A percentile compares a stretch with the other conserved stretches of the same genome.
phyloP scores from a whole-genome alignment of 2,329 filamentous ascomycete genomes.

The Colletotrichum sp. region DNA sequence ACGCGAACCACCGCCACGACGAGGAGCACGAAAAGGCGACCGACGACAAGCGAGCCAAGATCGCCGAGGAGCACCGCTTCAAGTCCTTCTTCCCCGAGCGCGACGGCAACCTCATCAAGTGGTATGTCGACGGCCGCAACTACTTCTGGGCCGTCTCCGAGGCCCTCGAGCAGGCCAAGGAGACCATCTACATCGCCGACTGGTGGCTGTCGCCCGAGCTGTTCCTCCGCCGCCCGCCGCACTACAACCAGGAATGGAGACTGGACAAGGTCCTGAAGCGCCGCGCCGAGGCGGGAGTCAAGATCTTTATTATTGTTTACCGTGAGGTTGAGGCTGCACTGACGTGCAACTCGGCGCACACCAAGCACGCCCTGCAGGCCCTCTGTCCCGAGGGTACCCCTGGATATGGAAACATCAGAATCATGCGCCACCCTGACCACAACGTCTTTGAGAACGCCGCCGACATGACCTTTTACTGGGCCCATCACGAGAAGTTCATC shows the following conservation, averaged over 20 bases:
- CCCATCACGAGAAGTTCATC: slow-evolving; percentile 97
- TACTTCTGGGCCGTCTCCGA: slow-evolving; percentile 95
- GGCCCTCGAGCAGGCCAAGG: slow-evolving; percentile 87
- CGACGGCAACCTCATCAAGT: slow-evolving; percentile 87
- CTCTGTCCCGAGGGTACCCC: slow-evolving; percentile 83
- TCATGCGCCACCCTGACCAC: slow-evolving; percentile 94
- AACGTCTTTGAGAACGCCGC: slow-evolving; percentile 92
- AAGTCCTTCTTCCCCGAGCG: slow-evolving; percentile 89
- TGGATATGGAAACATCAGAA: slow-evolving; percentile 85
- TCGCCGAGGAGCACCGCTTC: slow-evolving; percentile 80
- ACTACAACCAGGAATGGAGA: slow-evolving; percentile 82
- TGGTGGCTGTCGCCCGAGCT: slow-evolving; percentile 96
- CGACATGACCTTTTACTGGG: slow-evolving; percentile 98
- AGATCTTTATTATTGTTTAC: slow-evolving; percentile 93
- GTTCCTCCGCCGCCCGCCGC: slow-evolving; percentile 84
- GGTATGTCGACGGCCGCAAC: slow-evolving; percentile 95
- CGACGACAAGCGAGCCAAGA: slow-evolving; percentile 78
- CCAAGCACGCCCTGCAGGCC: slow-evolving; percentile 81
- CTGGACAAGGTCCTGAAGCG: slow-evolving; percentile 88
- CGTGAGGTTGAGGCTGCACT: slow-evolving; percentile 83
- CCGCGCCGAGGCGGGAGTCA: slow-evolving; percentile 88
- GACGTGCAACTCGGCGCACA: slow-evolving; percentile 92
- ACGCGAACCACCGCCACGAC: slow-evolving; percentile 89
- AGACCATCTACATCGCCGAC: slow-evolving; percentile 94
- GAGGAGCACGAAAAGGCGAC: slow-evolving; percentile 88